phyloP scores from a whole-genome alignment of 1,139 yeast species.

The Pichia sp. region DNA sequence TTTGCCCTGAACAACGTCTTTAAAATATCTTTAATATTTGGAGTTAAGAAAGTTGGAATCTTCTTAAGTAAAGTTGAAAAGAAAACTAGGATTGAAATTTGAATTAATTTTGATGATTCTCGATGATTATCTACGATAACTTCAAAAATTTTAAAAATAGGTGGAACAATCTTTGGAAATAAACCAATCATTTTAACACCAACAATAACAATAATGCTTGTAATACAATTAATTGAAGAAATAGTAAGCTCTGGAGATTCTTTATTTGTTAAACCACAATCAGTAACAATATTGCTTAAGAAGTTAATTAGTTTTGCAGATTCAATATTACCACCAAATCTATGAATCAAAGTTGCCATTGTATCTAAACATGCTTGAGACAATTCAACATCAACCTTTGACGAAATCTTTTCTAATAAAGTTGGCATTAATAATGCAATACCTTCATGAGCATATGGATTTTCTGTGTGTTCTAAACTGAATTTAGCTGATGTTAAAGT shows the following conservation, averaged over 20 bases:
- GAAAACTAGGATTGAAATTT: conserved; percentile 63
- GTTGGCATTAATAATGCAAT: conserved; percentile 44
- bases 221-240: conserved; percentile 67
- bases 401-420: conserved; percentile 40
- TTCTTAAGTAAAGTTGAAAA: conserved; percentile 72
- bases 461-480: conserved; percentile 52
- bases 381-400: conserved; percentile 40
- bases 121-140: conserved; percentile 32
- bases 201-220: conserved; percentile 59
- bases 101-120: conserved; percentile 37
- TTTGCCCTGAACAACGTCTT: conserved; percentile 51
- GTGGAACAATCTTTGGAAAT: conserved; percentile 79
- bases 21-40: conserved; percentile 59
- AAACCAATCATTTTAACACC: conserved; percentile 85
- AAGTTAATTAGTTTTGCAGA: conserved; percentile 42
- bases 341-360: conserved; percentile 53
- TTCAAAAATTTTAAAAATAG: conserved; percentile 56
- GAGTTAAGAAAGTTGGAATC: conserved; percentile 78
- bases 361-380: conserved; percentile 69
- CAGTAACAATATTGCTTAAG: conserved; percentile 45
- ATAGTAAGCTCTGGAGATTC: conserved; percentile 57
- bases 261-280: conserved; percentile 41
- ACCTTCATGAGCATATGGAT: conserved; percentile 37
- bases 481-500: conserved; percentile 62
- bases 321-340: conserved; percentile 50